Evolutionary conservation across 2,329 filamentous ascomycete genomes (phyloP).

Genomic region (Paecilomyces sp.): DNA sequence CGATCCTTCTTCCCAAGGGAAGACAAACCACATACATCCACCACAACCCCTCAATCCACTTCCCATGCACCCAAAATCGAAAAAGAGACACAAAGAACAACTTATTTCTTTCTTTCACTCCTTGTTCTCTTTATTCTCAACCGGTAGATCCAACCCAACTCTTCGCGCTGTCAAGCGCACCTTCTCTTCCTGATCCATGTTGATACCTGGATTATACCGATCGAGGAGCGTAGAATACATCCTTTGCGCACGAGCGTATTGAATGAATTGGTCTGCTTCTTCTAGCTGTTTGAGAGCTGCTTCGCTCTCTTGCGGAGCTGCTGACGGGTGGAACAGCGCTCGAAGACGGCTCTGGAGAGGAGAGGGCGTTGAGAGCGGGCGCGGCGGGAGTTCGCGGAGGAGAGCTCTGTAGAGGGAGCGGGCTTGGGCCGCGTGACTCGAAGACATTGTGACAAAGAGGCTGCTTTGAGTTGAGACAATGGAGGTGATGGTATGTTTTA

Average conservation of each 20-base stretch:
- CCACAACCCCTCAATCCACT: neutral
- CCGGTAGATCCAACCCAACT: conserved; percentile 83
- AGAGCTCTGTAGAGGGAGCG: conserved; percentile 81
- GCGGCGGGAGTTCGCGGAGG: conserved; percentile 79
- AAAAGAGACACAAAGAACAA: neutral
- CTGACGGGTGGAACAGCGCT: conserved; percentile 46
- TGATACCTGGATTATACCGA: conserved; percentile 89
- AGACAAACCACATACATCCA: neutral
- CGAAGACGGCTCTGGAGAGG: conserved; percentile 65
- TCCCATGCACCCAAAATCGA: neutral
- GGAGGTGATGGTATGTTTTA: neutral
- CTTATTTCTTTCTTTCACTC: neutral
- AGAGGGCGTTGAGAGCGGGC: conserved; percentile 55
- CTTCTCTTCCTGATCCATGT: conserved; percentile 76
- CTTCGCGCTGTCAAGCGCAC: conserved; percentile 75
- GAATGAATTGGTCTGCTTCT: conserved; percentile 69
- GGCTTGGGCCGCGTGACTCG: conserved; percentile 30
- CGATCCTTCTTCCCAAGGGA: neutral
- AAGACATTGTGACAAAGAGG: conserved; percentile 4
- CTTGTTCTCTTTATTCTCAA: conserved; percentile 35
- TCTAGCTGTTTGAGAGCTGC: conserved; percentile 22
- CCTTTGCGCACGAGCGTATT: conserved; percentile 79
- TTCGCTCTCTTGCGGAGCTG: neutral
- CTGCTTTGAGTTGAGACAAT: neutral
- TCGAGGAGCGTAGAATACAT: conserved; percentile 75